Evolutionary conservation across 2,329 filamentous ascomycete genomes (phyloP).

Genomic region (Penicillium verrucosum): DNA sequence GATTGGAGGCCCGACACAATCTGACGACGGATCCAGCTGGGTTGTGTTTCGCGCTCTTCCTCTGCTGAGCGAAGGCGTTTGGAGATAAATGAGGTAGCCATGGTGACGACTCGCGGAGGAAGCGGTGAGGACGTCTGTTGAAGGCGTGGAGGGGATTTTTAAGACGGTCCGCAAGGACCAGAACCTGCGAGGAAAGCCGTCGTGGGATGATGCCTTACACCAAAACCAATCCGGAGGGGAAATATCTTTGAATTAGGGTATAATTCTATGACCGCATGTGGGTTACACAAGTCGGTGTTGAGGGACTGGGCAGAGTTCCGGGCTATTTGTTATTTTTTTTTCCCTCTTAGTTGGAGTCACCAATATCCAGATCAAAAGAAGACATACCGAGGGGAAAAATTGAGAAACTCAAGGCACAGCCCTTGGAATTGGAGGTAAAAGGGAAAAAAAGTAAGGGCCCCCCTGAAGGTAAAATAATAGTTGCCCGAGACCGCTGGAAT

Average conservation of each 20-base stretch:
- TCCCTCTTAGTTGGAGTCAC: constrained; percentile 5
- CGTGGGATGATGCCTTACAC: constrained; percentile 9
- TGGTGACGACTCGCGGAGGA: constrained; percentile 36
- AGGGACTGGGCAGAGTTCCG: constrained; percentile 9
- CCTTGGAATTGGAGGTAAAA: constrained; percentile 13
- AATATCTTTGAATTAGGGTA: constrained; percentile 1
- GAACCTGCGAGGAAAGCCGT: constrained; percentile 23
- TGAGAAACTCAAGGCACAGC: constrained; percentile 10
- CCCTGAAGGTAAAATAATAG: constrained; percentile 28
- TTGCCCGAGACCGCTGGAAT: constrained; percentile 23
- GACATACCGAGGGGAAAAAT: neutral
- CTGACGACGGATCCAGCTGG: constrained; percentile 58
- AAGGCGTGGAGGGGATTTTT: constrained; percentile 20
- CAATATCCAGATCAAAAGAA: neutral
- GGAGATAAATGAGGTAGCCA: constrained; percentile 52
- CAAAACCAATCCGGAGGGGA: constrained; percentile 16
- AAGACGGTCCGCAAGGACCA: constrained; percentile 31
- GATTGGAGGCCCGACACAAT: constrained; percentile 75
- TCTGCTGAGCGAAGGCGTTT: constrained; percentile 50
- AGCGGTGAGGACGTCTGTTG: constrained; percentile 29
- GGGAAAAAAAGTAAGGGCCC: constrained; percentile 17
- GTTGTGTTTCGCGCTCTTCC: constrained; percentile 44
- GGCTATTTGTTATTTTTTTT: constrained; percentile 10
- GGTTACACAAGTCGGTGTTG: constrained; percentile 18
- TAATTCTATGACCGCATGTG: constrained; percentile 23